Evolutionary conservation across 169 alveolate species (phyloP).

Genomic region (Nephromyces sp.): DNA sequence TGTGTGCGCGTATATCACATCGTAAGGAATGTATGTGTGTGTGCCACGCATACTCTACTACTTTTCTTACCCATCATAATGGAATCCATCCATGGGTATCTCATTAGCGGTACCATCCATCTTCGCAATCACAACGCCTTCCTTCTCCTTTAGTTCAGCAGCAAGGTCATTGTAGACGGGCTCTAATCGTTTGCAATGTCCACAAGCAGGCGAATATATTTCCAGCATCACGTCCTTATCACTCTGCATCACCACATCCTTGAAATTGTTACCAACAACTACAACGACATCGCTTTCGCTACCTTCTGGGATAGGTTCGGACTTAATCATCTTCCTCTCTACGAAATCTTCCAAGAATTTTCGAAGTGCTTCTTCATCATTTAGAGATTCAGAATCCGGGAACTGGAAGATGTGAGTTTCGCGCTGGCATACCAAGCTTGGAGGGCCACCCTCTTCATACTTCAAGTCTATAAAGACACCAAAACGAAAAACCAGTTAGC

Average conservation of each 20-base stretch:
- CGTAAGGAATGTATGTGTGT: too few relatives aligned
- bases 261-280: conserved; percentile 33
- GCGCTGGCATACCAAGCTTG: conserved; percentile 40
- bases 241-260: conserved; percentile 51
- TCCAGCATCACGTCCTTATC: conserved; percentile 81
- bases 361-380: conserved; percentile 33
- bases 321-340: conserved; percentile 66
- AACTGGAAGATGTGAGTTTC: conserved; percentile 12
- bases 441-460: conserved; percentile 41
- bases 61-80: too few relatives aligned
- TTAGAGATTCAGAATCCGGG: conserved; percentile 24
- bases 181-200: conserved; percentile 85
- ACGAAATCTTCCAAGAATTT: conserved; percentile 62
- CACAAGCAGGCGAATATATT: conserved; percentile 92
- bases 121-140: conserved; percentile 73
- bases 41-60: too few relatives aligned
- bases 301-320: conserved; percentile 75
- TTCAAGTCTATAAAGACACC: too few relatives aligned
- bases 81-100: conserved; percentile 44
- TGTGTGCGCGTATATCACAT: too few relatives aligned
- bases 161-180: conserved; percentile 60
- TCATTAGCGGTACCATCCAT: conserved; percentile 79
- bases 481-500: too few relatives aligned
- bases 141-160: conserved; percentile 49
- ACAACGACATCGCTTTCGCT: conserved; percentile 62